A percentile compares a stretch with the other conserved stretches of the same genome.
phyloP scores from a whole-genome alignment of 1,284 basidiomycete genomes.

The Phlebopus sp. region DNA sequence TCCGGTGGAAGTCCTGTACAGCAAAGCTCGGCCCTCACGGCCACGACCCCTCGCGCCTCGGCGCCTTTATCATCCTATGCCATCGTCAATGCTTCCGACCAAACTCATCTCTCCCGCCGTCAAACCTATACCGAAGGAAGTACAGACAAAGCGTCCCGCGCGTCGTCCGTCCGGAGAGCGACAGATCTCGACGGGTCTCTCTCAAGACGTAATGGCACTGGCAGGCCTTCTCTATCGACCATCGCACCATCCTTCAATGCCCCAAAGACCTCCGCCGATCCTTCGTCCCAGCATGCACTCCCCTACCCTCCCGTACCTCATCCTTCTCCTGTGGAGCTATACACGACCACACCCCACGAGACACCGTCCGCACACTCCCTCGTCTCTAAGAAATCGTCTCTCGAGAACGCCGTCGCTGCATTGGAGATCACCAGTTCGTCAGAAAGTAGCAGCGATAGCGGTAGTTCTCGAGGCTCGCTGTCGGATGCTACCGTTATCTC shows the following conservation, averaged over 20 bases:
- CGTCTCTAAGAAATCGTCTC: slow-evolving; percentile 35
- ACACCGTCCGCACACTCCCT: slow-evolving; percentile 20
- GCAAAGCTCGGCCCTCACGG: slow-evolving; percentile 18
- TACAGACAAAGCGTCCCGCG: slow-evolving; percentile 47
- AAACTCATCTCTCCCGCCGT: slow-evolving; percentile 43
- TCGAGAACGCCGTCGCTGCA: slow-evolving; percentile 36
- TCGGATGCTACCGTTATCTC: slow-evolving; percentile 74
- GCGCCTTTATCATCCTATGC: slow-evolving; percentile 32
- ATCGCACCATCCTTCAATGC: slow-evolving; percentile 33
- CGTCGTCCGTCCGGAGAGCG: slow-evolving; percentile 61
- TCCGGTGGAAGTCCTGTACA: slow-evolving; percentile 33
- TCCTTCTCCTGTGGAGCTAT: slow-evolving; percentile 18
- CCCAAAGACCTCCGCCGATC: slow-evolving; percentile 21
- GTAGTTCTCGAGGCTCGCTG: slow-evolving; percentile 52
- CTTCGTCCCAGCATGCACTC: slow-evolving; percentile 13
- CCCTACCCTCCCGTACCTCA: slow-evolving; percentile 20
- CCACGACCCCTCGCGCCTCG: slow-evolving; percentile 33
- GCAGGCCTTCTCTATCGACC: slow-evolving; percentile 50
- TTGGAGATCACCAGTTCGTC: slow-evolving; percentile 36
- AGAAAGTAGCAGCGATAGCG: slow-evolving; percentile 55
- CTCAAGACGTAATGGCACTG: slow-evolving; percentile 43
- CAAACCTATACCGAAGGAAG: slow-evolving; percentile 41
- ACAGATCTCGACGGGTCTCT: slow-evolving; percentile 50
- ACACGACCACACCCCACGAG: slow-evolving; percentile 22
- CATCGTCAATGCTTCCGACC: slow-evolving; percentile 42